Evolutionary conservation across 2,329 filamentous ascomycete genomes (phyloP).

Genomic region (Aspergillus hortae): DNA sequence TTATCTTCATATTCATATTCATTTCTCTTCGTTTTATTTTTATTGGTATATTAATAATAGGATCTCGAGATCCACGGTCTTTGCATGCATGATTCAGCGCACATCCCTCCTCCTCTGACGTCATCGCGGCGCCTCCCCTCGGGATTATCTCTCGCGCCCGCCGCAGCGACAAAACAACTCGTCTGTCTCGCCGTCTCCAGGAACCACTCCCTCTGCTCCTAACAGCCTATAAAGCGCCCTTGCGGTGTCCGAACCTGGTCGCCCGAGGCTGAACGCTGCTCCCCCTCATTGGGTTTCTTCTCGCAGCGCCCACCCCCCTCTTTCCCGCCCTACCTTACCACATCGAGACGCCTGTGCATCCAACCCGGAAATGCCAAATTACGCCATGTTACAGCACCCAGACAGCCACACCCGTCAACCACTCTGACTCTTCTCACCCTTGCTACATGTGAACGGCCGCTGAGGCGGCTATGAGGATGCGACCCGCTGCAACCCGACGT

Average conservation of each 20-base stretch:
- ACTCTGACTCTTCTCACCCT: neutral
- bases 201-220: too few species aligned
- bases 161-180: too few species aligned
- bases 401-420: neutral
- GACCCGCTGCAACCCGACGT: neutral
- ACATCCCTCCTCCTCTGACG: too few species aligned
- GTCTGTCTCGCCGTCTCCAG: too few species aligned
- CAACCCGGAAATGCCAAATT: neutral
- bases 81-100: too few species aligned
- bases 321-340: neutral
- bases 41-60: too few species aligned
- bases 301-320: neutral
- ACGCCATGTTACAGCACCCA: neutral
- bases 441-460: neutral
- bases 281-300: neutral
- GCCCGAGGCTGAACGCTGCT: neutral
- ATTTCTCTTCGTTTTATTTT: too few species aligned
- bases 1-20: too few species aligned
- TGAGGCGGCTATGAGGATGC: neutral
- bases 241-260: neutral
- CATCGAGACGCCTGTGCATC: neutral
- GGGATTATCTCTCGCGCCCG: too few species aligned
- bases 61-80: too few species aligned
- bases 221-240: too few species aligned
- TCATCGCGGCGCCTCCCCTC: too few species aligned